Percentiles rank a stretch among this genome's conserved stretches.
Evolutionary conservation across 108 stramenopile species (phyloP).

Genomic region (Nitzschia sp.): DNA sequence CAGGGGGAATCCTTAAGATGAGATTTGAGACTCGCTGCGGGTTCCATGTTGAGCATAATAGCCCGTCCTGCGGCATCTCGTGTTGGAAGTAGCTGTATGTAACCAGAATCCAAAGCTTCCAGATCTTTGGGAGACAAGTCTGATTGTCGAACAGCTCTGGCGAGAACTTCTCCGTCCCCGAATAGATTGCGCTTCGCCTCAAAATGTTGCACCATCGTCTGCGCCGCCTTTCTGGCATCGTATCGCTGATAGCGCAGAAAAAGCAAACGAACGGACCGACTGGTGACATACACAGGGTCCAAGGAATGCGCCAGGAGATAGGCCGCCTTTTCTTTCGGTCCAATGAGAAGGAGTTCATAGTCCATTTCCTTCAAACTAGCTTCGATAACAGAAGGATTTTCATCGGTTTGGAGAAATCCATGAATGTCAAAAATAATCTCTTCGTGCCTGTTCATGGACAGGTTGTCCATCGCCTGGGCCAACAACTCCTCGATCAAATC

Average conservation of each 20-base stretch:
- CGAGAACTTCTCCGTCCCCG: slow-evolving; percentile 19
- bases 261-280: neutral
- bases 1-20: neutral
- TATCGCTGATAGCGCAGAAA: neutral
- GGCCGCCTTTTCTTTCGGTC: neutral
- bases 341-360: neutral
- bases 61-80: neutral
- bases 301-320: slow-evolving; percentile 15
- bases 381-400: neutral
- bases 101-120: neutral
- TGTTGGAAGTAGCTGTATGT: neutral
- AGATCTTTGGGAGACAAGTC: neutral
- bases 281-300: slow-evolving; percentile 5
- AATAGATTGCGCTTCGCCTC: slow-evolving; percentile 31
- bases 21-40: neutral
- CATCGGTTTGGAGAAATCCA: neutral
- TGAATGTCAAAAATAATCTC: slow-evolving; percentile 4
- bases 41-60: neutral
- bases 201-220: neutral
- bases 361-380: neutral
- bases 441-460: neutral
- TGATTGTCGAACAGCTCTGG: neutral
- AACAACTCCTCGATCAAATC: neutral
- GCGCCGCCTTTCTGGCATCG: slow-evolving; percentile 1
- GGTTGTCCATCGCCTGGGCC: slow-evolving; percentile 2